phyloP scores from a whole-genome alignment of 1,284 basidiomycete genomes.

The Erythrobasidium hasegawianum region DNA sequence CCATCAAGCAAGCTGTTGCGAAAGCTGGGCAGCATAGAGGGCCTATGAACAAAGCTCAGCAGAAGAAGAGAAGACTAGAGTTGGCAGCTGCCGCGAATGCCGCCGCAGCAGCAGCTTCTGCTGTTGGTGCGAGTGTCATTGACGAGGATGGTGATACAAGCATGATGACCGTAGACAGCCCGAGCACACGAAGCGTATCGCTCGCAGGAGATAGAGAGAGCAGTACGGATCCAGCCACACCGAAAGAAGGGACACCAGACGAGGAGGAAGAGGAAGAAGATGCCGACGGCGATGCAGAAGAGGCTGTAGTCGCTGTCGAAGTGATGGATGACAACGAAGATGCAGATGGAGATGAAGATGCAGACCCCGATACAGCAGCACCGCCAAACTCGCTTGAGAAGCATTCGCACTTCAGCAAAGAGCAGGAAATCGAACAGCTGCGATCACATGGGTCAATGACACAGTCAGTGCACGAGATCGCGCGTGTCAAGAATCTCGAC shows the following conservation, averaged over 20 bases:
- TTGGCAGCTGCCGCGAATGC: background rate
- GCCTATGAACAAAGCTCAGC: constrained; percentile 29
- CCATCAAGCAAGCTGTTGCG: constrained; percentile 40
- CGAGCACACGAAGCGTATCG: constrained; percentile 61
- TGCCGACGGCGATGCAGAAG: constrained; percentile 40
- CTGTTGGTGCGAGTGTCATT: constrained; percentile 2
- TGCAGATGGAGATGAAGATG: constrained; percentile 54
- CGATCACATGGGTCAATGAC: constrained; percentile 98
- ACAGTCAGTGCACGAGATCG: constrained; percentile 93
- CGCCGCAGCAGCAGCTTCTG: constrained; percentile 4
- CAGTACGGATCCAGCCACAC: constrained; percentile 54
- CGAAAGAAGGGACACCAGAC: constrained; percentile 35
- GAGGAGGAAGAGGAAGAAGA: constrained; percentile 51
- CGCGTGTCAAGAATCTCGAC: constrained; percentile 97
- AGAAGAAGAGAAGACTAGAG: constrained; percentile 17
- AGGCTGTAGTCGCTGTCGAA: constrained; percentile 25
- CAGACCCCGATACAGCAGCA: constrained; percentile 51
- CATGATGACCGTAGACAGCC: constrained; percentile 55
- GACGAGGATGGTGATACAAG: constrained; percentile 29
- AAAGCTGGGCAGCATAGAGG: constrained; percentile 37
- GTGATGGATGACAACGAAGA: constrained; percentile 54
- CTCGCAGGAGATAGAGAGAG: constrained; percentile 61
- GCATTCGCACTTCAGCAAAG: constrained; percentile 68
- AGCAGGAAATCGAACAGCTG: constrained; percentile 97
- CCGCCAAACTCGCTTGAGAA: constrained; percentile 49